Evolutionary conservation across 192 early-diverging fungal species (phyloP), one percentile per base, ranked within the genome.

Genomic region (Linnemannia schmuckeri): DNA sequence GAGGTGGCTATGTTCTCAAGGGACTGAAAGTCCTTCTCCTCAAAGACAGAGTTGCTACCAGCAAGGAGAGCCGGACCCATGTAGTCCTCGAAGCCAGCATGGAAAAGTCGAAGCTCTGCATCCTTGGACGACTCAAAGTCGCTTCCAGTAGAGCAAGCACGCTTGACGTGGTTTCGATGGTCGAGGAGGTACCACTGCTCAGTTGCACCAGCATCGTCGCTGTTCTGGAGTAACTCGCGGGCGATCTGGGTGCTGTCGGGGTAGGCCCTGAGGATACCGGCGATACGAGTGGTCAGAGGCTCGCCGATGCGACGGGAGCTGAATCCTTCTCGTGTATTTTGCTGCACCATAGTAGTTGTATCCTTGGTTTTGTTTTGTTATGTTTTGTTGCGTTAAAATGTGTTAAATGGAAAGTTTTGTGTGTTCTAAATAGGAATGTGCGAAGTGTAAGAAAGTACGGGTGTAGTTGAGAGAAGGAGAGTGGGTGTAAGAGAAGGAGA

Each of bases 191-290:
- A 83, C 77, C 70, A 72, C 79, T 80, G 70, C 3, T 18, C 27
- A 37, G 74, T 76, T 18, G 74, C 37, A 3, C 38, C 2, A 2
- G 74, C 74, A 40, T 76, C 74, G 9, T 76, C 74, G 6, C 54
- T 69, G 47, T 76, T 82, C 37, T 82, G 73, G 6, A 72, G 66
- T 0, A 82, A 49, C 74, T 88, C 88, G 22, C 88, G 78, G 0
- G 81, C 42, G 12, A 88, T 74, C 37, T 88, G 88, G 6, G 88
- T 61, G 30, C 88, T 82, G 47, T 88, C 88, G 6, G 88, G 87
- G 44, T 88, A 88, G 12, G 88, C 79, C 44, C 75, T 54, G 3
- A 88, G 73, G 15, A 88, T 88, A 12, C 70, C 63, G 18, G 72
- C 74, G 47, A 89, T 81, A 63, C 76, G 74, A 3, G 33, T 33